Base-by-base conservation (phyloP, 768 basidiomycete genomes). In the Lentinula guzmanii region DNA sequence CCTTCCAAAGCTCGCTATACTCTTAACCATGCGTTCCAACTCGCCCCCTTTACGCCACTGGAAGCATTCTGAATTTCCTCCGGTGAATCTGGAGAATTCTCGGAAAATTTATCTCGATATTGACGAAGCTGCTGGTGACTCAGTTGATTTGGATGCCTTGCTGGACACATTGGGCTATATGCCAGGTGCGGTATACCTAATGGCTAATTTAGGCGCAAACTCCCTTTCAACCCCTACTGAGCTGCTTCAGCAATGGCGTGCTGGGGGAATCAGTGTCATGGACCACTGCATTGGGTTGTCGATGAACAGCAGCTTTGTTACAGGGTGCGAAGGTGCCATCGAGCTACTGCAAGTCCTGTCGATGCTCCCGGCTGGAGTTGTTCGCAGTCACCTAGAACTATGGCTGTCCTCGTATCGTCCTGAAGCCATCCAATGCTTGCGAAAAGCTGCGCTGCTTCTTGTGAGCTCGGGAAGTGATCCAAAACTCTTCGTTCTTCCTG, bases 11-110 rank as follows among this genome's bases (percentile, higher is more conserved):
- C 61, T 77, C 4, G 67, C 71, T 3, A 62, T 77, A 34, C 57
- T 76, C 31, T 51, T 74, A 16, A 77, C 76, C 10, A 74, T 77
- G 68, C 67, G 75, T 50, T 65, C 69, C 5, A 66, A 65, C n/a
- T 43, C 64, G 28, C 62, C 70, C 41, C 72, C 71, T 9, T 72
- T 69, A 37, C 63, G 67, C 21, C 64, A 68, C 13, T 73, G 72
- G 71, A 50, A 66, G 35, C 43, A 50, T 51, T 50, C 63, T 10
- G 53, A 66, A 8, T 57, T 69, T 21, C 52, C 59, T 15, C 56
- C 58, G 3, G 64, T 70, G 1, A 31, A 45, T 6, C 58, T 65
- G 9, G 62, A 66, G 8, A 65, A 72, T 58, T 64, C 70, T 41
- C 63, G 61, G 21, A 58, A 60, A 39, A 67, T 71, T 33, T 72